Percentiles rank a stretch among this genome's conserved stretches.
Conservation (phyloP, 2,329 filamentous ascomycete species). For the Epichloe coenophiala region DNA sequence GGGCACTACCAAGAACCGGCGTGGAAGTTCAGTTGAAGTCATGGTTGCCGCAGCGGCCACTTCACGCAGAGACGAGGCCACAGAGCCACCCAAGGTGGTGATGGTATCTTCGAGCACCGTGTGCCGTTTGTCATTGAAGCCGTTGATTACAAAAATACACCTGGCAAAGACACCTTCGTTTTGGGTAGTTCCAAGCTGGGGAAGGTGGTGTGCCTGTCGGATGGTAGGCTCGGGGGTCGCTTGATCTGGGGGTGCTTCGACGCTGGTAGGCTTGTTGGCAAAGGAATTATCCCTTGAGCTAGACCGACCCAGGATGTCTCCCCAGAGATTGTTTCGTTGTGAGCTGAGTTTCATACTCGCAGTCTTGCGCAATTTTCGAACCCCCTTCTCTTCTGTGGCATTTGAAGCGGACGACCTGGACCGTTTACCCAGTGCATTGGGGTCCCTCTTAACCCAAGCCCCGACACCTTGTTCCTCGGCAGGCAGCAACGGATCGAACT, state of each 20-base stretch:
- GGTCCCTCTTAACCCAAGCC: conserved; percentile 50
- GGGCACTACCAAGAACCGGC: conserved; percentile 41
- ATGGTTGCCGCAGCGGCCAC: conserved; percentile 16
- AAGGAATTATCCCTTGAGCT: conserved; percentile 22
- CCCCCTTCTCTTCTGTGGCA: conserved; percentile 35
- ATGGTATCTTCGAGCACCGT: conserved; percentile 34
- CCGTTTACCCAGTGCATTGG: conserved; percentile 43
- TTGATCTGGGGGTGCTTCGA: conserved; percentile 3
- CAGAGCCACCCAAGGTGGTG: conserved; percentile 31
- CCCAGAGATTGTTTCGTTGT: conserved; percentile 80
- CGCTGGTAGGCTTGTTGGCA: conserved; percentile 10
- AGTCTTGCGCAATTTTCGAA: conserved; percentile 73
- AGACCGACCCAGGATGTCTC: conserved; percentile 57
- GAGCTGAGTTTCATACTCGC: conserved; percentile 71
- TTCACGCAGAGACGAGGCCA: conserved; percentile 30
- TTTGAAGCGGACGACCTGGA: conserved; percentile 33
- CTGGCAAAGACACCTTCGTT: conserved; percentile 35
- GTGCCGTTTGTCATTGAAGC: conserved; percentile 41
- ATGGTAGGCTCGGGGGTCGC: conserved; percentile 4
- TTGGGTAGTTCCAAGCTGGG: not conserved
- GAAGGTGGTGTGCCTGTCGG: conserved; percentile 2
- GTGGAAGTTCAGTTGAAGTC: conserved; percentile 15
- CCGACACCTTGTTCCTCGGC: conserved; percentile 58
- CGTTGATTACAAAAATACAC: conserved; percentile 46
- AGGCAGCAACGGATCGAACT: conserved; percentile 65